A percentile compares a stretch with the other conserved stretches of the same genome.
phyloP scores from a whole-genome alignment of 768 basidiomycete species.

The Collybiopsis luxurians region DNA sequence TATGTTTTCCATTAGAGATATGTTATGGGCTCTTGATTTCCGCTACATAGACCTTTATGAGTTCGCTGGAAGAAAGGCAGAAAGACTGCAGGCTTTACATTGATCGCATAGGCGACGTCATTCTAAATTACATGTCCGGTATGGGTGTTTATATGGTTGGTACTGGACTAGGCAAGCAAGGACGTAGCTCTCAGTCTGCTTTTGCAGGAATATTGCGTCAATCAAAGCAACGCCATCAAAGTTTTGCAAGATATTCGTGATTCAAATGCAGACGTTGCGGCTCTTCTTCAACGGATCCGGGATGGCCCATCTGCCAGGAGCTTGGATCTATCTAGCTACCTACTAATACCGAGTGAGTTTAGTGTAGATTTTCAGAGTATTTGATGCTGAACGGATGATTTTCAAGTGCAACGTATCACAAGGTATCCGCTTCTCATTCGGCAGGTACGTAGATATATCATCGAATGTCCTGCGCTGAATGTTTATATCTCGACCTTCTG shows the following conservation, averaged over 20 bases:
- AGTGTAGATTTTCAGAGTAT: background rate
- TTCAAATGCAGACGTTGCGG: slow-evolving; percentile 59
- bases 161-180: background rate
- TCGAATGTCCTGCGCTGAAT: background rate
- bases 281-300: slow-evolving; percentile 72
- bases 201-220: slow-evolving; percentile 81
- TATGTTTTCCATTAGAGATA: slow-evolving; percentile 28
- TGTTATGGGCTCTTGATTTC: background rate
- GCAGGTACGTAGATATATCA: slow-evolving; percentile 42
- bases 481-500: background rate
- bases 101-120: slow-evolving; percentile 83
- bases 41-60: slow-evolving; percentile 65
- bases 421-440: slow-evolving; percentile 89
- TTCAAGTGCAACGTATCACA: slow-evolving; percentile 90
- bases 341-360: slow-evolving; percentile 83
- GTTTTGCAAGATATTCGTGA: slow-evolving; percentile 73
- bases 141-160: slow-evolving; percentile 81
- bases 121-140: slow-evolving; percentile 69
- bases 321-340: slow-evolving; percentile 86
- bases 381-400: background rate
- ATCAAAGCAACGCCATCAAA: slow-evolving; percentile 77
- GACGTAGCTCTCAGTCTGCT: background rate
- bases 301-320: slow-evolving; percentile 77
- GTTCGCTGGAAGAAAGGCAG: slow-evolving; percentile 88
- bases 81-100: slow-evolving; percentile 90